Conservation (phyloP, 169 alveolate species). For the Plasmodium relictum region DNA sequence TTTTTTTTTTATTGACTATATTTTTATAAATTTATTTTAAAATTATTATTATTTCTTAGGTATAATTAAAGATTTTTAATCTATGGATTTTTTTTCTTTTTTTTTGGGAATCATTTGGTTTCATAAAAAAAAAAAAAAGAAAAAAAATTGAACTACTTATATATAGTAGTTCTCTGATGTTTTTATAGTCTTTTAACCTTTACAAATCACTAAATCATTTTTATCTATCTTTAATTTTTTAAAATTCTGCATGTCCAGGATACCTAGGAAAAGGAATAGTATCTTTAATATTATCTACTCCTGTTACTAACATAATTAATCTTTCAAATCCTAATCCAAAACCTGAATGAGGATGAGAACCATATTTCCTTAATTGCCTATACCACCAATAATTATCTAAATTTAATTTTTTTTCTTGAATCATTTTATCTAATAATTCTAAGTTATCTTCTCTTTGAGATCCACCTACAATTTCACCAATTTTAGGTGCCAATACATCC, state of each 20-base stretch:
- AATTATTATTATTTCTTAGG: too few relatives aligned
- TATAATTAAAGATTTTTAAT: too few relatives aligned
- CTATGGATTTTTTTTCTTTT: too few relatives aligned
- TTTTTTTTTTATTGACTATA: too few relatives aligned
- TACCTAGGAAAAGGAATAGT: conserved; percentile 99
- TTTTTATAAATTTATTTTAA: too few relatives aligned
- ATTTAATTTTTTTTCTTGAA: conserved; percentile 91
- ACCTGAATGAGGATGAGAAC: conserved; percentile 98
- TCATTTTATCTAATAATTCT: conserved; percentile 92
- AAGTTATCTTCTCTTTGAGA: conserved; percentile 98
- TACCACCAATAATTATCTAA: conserved; percentile 93
- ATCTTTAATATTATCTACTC: conserved; percentile 98
- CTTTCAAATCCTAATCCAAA: conserved; percentile 99
- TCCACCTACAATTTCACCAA: conserved; percentile 99
- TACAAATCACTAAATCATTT: too few relatives aligned
- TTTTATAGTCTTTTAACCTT: too few relatives aligned
- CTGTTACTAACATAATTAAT: conserved; percentile 98
- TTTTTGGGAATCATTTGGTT: too few relatives aligned
- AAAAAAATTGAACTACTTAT: background rate
- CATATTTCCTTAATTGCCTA: conserved; percentile 95
- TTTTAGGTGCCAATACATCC: conserved; percentile 97
- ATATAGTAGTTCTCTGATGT: background rate
- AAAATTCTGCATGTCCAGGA: conserved; percentile 96
- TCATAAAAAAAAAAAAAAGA: conserved; percentile 16
- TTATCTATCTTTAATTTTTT: conserved; percentile 14